Base-by-base conservation (phyloP, 208 protist species). In the Trypanosoma theileri region DNA sequence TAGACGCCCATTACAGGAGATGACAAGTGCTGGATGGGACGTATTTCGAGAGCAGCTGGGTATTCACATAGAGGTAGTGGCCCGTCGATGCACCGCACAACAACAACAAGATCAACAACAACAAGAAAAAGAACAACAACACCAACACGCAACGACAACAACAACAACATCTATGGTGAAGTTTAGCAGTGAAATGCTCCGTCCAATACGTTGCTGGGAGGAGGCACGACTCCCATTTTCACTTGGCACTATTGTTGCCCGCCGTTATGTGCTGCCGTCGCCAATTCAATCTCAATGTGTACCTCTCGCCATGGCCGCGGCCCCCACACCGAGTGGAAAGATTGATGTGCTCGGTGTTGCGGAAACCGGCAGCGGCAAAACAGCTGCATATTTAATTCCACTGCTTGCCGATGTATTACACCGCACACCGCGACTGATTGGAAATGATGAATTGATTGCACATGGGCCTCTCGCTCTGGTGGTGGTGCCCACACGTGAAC, bases 351-450 rank as follows among this genome's bases (percentile, higher is more conserved):
- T 98, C 22, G 96, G 75, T 24, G 81, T 96, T 12, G 92, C 97
- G 3, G 81, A 94, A 60, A 98, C 97, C 9, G 97, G 97, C 13
- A 94, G 86, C 26, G 97, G 97, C 11, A 98, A 98, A 66, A 98
- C 97, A 2, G 70, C 89, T 0, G 86, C 93, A 1, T 98, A 97
- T 75, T 35, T 96, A 4, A 72, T 98, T 13, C 97, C 97, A 4
- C 40, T 96, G 28, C 53, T 98, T 12, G 59, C 69, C 17, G 75
- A 96, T 52, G 69, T 97, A 26, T 57, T 84, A 48, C 69, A 52
- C 22, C 77, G 66, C 24, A 70, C 81, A 17, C 79, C 84, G 19
- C 69, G 68, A n/a, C 78, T 92, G 45, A 66, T 90, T 28, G 75
- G 87, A 3, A 52, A 91, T 50, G 81, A 82, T 45, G 75, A 88